Evolutionary conservation across 2,329 filamentous ascomycete genomes (phyloP).

Genomic region (Ceratocystis cacaofunesta): DNA sequence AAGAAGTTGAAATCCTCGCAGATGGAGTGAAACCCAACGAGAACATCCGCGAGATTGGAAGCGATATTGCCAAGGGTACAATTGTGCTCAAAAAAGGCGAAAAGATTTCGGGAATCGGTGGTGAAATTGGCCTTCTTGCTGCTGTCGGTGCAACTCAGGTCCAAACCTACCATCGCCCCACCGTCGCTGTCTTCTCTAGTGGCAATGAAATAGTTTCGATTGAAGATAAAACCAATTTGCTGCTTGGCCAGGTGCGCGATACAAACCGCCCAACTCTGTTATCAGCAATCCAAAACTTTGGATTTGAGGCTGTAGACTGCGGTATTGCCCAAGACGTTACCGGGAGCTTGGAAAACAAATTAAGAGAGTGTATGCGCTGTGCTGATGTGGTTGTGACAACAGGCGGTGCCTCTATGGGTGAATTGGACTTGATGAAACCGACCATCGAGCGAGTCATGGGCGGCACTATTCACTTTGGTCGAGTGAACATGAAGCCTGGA

Average conservation of each 20-base stretch:
- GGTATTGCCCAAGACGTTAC: constrained; percentile 69
- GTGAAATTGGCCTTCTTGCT: constrained; percentile 79
- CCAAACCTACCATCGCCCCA: constrained; percentile 57
- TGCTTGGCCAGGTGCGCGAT: constrained; percentile 76
- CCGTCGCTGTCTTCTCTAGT: constrained; percentile 79
- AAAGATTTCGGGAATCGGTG: constrained; percentile 71
- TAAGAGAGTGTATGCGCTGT: constrained; percentile 58
- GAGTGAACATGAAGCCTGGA: constrained; percentile 94
- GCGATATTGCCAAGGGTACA: constrained; percentile 59
- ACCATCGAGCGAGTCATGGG: constrained; percentile 82
- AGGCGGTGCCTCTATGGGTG: constrained; percentile 94
- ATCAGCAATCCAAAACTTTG: constrained; percentile 57
- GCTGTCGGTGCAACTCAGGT: constrained; percentile 65
- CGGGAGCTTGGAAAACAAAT: constrained; percentile 57
- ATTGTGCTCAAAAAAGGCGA: constrained; percentile 63
- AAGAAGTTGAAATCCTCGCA: constrained; percentile 72
- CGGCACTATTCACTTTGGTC: constrained; percentile 89
- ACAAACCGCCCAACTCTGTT: constrained; percentile 83
- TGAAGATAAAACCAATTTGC: constrained; percentile 44
- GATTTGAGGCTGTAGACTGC: constrained; percentile 68
- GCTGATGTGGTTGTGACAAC: constrained; percentile 80
- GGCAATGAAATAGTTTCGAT: constrained; percentile 86
- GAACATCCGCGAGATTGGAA: constrained; percentile 83
- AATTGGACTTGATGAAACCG: constrained; percentile 89
- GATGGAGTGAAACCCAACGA: constrained; percentile 61